Percentiles rank a stretch among this genome's conserved stretches.
These are phyloP conservation scores for Catenaria anguillulae DNA, from an alignment of 371 early-diverging fungal genomes.

Conservation along the genomic window DNA sequence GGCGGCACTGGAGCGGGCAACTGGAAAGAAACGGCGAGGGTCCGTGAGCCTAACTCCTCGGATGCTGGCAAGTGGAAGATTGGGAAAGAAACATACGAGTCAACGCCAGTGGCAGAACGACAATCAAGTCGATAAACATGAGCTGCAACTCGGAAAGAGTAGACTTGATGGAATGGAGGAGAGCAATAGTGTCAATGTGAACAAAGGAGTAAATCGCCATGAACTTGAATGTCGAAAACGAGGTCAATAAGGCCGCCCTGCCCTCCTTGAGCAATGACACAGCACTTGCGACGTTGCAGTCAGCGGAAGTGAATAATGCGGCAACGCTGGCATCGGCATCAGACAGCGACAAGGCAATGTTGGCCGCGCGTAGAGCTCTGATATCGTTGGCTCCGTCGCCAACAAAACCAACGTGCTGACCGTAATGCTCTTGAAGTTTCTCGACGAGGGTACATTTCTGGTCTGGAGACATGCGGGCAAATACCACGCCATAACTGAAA, in stretches of 20 bases:
- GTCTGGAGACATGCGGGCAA: conserved; percentile 98
- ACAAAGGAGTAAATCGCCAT: too few species aligned
- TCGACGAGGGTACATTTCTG: conserved; percentile 92
- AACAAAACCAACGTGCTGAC: conserved; percentile 87
- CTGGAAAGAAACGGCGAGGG: conserved; percentile 75
- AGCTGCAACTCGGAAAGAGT: conserved; percentile 85
- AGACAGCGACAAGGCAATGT: conserved; percentile 95
- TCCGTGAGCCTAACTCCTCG: too few species aligned
- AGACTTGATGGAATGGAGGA: conserved; percentile 69
- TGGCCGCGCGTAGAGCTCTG: conserved; percentile 95
- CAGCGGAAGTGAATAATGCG: conserved; percentile 87
- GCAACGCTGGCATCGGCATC: conserved; percentile 96
- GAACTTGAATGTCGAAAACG: conserved; percentile 86
- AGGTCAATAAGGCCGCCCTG: conserved; percentile 91
- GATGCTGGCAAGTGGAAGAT: conserved; percentile 67
- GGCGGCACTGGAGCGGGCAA: conserved; percentile 70
- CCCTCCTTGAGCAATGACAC: conserved; percentile 91
- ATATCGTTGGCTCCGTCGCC: conserved; percentile 99
- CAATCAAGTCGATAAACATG: too few species aligned
- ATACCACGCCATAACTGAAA: conserved; percentile 81
- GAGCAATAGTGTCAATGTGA: conserved; percentile 75
- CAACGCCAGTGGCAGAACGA: too few species aligned
- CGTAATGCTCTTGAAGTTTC: conserved; percentile 58
- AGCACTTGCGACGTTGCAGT: conserved; percentile 80
- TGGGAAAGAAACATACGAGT: conserved; percentile 75